phyloP scores from a whole-genome alignment of 257 asterid genomes.

The Marsdenia floribunda region DNA sequence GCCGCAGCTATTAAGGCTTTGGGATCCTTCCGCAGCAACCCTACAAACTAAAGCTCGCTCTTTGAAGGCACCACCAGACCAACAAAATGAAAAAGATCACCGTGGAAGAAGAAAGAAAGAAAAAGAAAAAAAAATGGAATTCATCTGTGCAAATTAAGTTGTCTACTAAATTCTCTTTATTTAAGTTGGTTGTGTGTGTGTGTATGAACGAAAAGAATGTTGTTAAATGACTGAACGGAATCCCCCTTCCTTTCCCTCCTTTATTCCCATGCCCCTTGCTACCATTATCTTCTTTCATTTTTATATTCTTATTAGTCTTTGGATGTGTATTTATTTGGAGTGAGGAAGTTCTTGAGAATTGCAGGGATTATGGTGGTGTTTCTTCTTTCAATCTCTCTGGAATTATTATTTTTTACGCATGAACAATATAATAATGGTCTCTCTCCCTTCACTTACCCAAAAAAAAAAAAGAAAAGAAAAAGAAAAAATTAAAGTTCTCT shows the following conservation, averaged over 20 bases:
- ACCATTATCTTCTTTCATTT: background rate
- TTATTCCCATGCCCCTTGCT: background rate
- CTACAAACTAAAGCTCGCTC: slow-evolving; percentile 38
- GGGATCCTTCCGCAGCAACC: slow-evolving; percentile 88
- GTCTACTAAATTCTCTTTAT: slow-evolving; percentile 1
- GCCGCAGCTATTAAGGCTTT: slow-evolving; percentile 78
- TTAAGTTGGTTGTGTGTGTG: slow-evolving; percentile 23
- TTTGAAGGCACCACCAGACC: background rate
- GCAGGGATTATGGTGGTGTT: background rate
- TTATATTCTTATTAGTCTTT: background rate
- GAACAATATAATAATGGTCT: too few relatives aligned
- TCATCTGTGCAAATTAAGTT: slow-evolving; percentile 5
- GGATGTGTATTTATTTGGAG: slow-evolving; percentile 28
- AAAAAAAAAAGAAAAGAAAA: too few relatives aligned
- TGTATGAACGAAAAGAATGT: slow-evolving; percentile 18
- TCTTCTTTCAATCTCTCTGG: background rate
- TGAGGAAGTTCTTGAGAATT: background rate
- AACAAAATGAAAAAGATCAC: background rate
- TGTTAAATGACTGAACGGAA: background rate
- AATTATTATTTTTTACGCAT: background rate
- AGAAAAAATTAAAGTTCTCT: too few relatives aligned
- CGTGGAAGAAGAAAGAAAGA: too few relatives aligned
- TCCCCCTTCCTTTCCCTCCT: too few relatives aligned
- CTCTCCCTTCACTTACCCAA: too few relatives aligned
- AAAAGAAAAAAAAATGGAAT: background rate